Conservation (phyloP, 2,329 filamentous ascomycete genomes). For the Zarea fungicola region DNA sequence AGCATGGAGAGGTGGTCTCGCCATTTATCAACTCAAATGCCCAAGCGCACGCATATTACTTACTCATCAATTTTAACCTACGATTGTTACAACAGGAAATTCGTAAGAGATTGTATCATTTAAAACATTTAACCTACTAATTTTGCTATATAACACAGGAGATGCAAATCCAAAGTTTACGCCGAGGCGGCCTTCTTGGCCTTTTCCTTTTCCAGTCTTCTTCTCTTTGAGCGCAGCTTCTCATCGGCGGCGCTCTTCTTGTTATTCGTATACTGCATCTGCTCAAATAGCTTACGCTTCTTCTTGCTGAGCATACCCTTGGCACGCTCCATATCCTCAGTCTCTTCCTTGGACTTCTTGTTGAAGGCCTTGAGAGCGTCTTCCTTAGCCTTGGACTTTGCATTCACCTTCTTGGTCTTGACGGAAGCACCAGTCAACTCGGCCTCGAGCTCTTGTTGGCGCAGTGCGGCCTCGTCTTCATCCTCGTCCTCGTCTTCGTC, state of each 20-base stretch:
- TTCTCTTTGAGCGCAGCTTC: constrained; percentile 80
- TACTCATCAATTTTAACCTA: no score
- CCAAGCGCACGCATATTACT: no score
- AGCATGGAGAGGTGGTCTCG: no score
- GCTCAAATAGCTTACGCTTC: constrained; percentile 95
- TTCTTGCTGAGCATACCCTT: constrained; percentile 99
- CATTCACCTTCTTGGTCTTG: constrained; percentile 41
- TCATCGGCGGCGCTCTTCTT: constrained; percentile 89
- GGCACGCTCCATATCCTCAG: constrained; percentile 83
- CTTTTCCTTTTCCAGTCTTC: constrained; percentile 72
- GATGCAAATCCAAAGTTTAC: constrained; percentile 18
- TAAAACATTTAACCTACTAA: constrained; percentile 7
- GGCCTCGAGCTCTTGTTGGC: constrained; percentile 88
- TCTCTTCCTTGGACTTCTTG: constrained; percentile 68
- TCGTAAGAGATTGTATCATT: constrained; percentile 8
- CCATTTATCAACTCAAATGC: no score
- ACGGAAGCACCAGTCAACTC: constrained; percentile 70
- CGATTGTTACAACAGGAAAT: no score
- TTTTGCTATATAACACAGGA: constrained; percentile 13
- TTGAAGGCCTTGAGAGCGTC: constrained; percentile 64
- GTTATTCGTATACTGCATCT: constrained; percentile 94
- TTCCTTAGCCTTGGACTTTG: constrained; percentile 58
- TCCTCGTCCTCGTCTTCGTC: constrained; percentile 42
- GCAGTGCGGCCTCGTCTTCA: constrained; percentile 62
- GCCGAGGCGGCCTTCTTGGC: constrained; percentile 38